phyloP scores from a whole-genome alignment of 192 early-diverging fungal genomes.

The Backusella tuberculispora region DNA sequence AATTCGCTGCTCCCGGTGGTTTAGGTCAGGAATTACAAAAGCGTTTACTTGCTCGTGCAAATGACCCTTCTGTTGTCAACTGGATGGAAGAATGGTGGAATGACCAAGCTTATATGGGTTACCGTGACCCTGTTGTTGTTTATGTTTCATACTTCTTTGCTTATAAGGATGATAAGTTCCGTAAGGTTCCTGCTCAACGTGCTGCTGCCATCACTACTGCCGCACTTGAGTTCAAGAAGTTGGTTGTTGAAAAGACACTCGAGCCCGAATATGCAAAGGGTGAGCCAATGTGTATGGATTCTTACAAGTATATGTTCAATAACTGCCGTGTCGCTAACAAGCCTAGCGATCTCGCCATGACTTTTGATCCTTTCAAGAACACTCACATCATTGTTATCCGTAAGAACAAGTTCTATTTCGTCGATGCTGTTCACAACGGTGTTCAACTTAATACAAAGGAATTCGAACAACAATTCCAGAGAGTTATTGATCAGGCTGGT shows the following conservation, averaged over 20 bases:
- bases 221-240: conserved; percentile 84
- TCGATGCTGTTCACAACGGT: conserved; percentile 79
- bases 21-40: conserved; percentile 84
- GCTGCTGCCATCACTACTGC: conserved; percentile 91
- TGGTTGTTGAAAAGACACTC: conserved; percentile 75
- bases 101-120: conserved; percentile 91
- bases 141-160: conserved; percentile 97
- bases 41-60: conserved; percentile 77
- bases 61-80: conserved; percentile 74
- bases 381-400: conserved; percentile 86
- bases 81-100: conserved; percentile 99
- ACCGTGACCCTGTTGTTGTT: conserved; percentile 95
- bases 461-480: conserved; percentile 76
- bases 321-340: conserved; percentile 87
- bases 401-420: conserved; percentile 87
- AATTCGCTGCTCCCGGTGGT: conserved; percentile 84
- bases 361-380: conserved; percentile 74
- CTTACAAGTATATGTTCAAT: conserved; percentile 98
- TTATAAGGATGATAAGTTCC: conserved; percentile 86
- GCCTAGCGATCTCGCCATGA: conserved; percentile 81
- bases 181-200: conserved; percentile 76
- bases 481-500: conserved; percentile 73
- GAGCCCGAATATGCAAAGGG: conserved; percentile 82
- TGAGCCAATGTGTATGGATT: conserved; percentile 83
- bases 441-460: conserved; percentile 83